Base-by-base conservation (phyloP, 2,329 filamentous ascomycete genomes). In the Diaporthe amygdali region DNA sequence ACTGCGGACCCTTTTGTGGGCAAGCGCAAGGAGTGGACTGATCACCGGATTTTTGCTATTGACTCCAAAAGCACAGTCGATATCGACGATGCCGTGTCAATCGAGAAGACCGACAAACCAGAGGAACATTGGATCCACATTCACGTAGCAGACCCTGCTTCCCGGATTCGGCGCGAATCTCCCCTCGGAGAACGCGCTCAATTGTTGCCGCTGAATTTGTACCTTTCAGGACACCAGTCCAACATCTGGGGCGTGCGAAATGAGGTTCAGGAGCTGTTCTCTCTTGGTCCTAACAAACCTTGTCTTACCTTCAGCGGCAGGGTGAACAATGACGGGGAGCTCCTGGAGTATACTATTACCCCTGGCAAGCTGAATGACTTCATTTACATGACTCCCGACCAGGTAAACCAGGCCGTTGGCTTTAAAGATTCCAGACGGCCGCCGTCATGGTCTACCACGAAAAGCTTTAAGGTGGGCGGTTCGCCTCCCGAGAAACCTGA, bases 101-200 rank as follows among this genome's bases (percentile, higher is more conserved):
- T 96, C 9, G 91, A 94, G 77, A 79, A 81, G 55, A 87, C 91
- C 1, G 81, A 84, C 5, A 82, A 80, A 22, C 73, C 85, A 25
- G 78, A 85, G 64, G 85, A 92, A 74, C 90, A 89, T 76, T 96
- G 94, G 94, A 84, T 96, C 37, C 93, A 95, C 77, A 82, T 94
- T 39, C 94, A 96, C 78, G 88, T 93, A 51, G 94, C 94, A 17
- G 94, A 96, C 76, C 93, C 93, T 10, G 92, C 92, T 2, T 93
- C 94, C 6, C 88, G 89, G 71, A 89, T 96, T 73, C 76, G 82
- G 25, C 88, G 89, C 22, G 83, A 89, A 27, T 89, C 90, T 46
- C 81, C 84, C 10, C 79, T 94, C 9, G 87, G 88, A 41, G 84
- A 87, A 72, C 89, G 89, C 76, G 90, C 93, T 55, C 86, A 91